Evolutionary conservation across 2,329 filamentous ascomycete species (phyloP), one percentile per base, ranked within the genome.

Genomic region (Epichloe sp.): DNA sequence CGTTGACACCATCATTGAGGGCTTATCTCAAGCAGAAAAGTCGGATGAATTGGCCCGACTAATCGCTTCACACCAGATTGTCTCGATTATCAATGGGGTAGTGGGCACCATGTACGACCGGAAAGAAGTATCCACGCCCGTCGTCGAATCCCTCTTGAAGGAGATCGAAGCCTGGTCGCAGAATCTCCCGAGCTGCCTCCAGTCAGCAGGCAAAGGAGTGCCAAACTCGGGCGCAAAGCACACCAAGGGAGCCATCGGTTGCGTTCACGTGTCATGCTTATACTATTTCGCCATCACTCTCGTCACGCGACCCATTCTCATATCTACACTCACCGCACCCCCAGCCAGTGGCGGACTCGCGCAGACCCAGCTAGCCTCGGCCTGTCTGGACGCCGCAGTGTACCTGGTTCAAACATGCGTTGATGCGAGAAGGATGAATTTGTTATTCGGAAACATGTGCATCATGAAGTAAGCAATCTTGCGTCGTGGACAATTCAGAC

Each of bases 201-300:
- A 47, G 55, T 44, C 52, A 51, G 4, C 58, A 57, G 3, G 60
- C 61, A 42, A 40, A 17, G 35, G 44, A 14, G 14, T 38, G 1
- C 19, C 44, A 4, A 47, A 21, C 5, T 36, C 47, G n/a, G 48
- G 31, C 12, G 44, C 47, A 2, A 59, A 58, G 1, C 17, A 23
- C 14, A 44, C 21, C 21, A 63, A 68, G 17, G 66, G 65, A 0
- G 67, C 70, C 2, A 68, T 78, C 26, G 72, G 71, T 0, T 77
- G 71, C 23, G 66, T 78, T 1, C 76, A 80, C 50, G 70, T 81
- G 5, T 74, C 76, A 0, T 80, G 77, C 52, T 64, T 74, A 0
- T 81, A 81, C 56, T 79, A 81, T 55, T 78, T 80, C 50, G 74
- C 76, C 0, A 74, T 80, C 0, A 80, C 78, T 19, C 59, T 80